A percentile compares a stretch with the other conserved stretches of the same genome.
Conservation (phyloP, 345 rosid genomes). For the Rhizophora mangle region DNA sequence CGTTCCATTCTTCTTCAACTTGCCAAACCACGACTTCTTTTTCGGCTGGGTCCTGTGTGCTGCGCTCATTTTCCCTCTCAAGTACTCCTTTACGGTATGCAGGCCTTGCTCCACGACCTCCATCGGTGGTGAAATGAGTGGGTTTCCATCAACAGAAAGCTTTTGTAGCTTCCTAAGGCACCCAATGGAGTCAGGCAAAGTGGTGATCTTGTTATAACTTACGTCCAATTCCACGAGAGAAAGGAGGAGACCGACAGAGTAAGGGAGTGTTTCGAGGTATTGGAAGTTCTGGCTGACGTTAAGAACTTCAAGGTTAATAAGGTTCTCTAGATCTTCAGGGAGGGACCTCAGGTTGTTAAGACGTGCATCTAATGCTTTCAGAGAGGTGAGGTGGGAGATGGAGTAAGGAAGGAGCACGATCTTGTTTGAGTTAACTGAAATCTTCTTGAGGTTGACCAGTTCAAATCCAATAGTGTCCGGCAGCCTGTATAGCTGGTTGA, state of each 20-base stretch:
- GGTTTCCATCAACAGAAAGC: conserved; percentile 78
- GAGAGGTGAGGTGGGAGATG: conserved; percentile 57
- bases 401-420: conserved; percentile 61
- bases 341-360: conserved; percentile 73
- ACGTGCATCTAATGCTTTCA: conserved; percentile 60
- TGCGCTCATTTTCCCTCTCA: conserved; percentile 58
- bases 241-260: conserved; percentile 63
- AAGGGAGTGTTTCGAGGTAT: conserved; percentile 50
- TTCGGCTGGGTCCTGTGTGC: conserved; percentile 30
- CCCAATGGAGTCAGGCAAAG: conserved; percentile 70
- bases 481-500: conserved; percentile 69
- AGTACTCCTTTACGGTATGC: conserved; percentile 56
- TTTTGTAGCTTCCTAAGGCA: conserved; percentile 65
- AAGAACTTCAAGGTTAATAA: conserved; percentile 62
- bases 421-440: conserved; percentile 74
- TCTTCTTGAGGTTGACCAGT: conserved; percentile 60
- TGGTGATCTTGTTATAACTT: conserved; percentile 67
- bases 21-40: conserved; percentile 73
- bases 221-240: conserved; percentile 73
- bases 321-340: conserved; percentile 72
- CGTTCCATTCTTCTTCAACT: conserved; percentile 57
- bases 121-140: conserved; percentile 61
- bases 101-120: conserved; percentile 68
- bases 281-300: conserved; percentile 89
- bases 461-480: conserved; percentile 75